Conservation (phyloP, 148 eudicot species). For the Camellia japonica region DNA sequence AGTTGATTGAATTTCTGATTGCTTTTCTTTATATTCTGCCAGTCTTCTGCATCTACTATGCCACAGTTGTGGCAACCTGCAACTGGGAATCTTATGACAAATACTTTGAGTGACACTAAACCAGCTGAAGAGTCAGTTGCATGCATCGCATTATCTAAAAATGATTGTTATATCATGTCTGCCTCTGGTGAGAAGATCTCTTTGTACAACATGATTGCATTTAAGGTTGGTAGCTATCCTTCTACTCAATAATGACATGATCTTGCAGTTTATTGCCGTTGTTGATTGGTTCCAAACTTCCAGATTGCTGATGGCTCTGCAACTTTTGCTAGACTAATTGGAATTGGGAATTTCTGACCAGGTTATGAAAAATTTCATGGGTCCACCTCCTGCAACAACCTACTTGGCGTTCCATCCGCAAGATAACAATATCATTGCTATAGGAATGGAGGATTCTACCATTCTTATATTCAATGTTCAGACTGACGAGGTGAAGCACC, state of each 20-base stretch:
- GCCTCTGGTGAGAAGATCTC: conserved; percentile 63
- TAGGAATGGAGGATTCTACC: conserved; percentile 61
- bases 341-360: conserved; percentile 25
- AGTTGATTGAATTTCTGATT: conserved; percentile 4
- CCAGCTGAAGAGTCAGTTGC: conserved; percentile 43
- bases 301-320: not conserved
- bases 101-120: conserved; percentile 40
- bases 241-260: too few relatives aligned
- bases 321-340: not conserved
- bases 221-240: conserved; percentile 35
- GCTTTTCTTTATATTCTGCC: conserved; percentile 9
- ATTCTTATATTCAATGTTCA: conserved; percentile 57
- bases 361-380: conserved; percentile 67
- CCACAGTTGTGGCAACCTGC: conserved; percentile 62
- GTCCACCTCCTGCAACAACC: conserved; percentile 63
- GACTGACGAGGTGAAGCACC: conserved; percentile 47
- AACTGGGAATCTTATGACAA: conserved; percentile 50
- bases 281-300: not conserved
- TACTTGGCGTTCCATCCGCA: conserved; percentile 61
- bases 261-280: not conserved
- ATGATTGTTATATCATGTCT: conserved; percentile 67
- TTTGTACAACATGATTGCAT: conserved; percentile 64
- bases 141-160: conserved; percentile 61
- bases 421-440: conserved; percentile 58
- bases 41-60: conserved; percentile 47